Base-by-base conservation (phyloP, 805 yeast species). In the Wickerhamomyces mucosus region DNA sequence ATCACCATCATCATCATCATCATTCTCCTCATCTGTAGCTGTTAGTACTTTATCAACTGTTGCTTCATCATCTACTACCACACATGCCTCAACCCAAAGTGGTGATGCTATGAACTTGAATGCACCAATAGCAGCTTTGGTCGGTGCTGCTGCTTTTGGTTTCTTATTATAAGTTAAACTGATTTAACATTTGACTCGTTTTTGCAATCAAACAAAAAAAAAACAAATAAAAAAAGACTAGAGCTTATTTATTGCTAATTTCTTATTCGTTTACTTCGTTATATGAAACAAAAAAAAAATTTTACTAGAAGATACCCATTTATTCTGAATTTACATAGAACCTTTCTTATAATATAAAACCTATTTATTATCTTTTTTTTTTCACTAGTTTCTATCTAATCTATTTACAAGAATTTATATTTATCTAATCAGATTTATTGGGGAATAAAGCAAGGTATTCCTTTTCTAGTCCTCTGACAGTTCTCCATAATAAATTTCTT, bases 401-500 rank as follows among this genome's bases (percentile, higher is more conserved):
- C n/a, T n/a, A n/a, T n/a, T n/a, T n/a, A n/a, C n/a, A n/a, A n/a
- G n/a, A n/a, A n/a, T n/a, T n/a, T n/a, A n/a, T n/a, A 9, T 7
- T 23, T 10, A 13, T 23, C 26, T 23, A 23, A 6, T 23, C 16
- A n/a, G n/a, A n/a, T 16, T 23, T 23, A 13, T 8, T 15, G 11
- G 16, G 39, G n/a, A 28, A 13, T 16, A 43, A 21, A 6, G 50
- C 50, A 23, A 33, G 38, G 23, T 35, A 38, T 41, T 78, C 88
- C 36, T 55, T 66, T 38, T 67, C 68, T 18, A 82, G 47, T 1
- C 81, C 80, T 18, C 58, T 58, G 2, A 80, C 76, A 21, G 78
- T 68, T 43, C 71, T 74, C 82, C 86, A 78, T 34, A 83, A 53
- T 12, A 72, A 58, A 13, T 61, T 61, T 29, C 61, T 58, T 43